These are phyloP conservation scores for Purpureocillium takamizusanense DNA, from an alignment of 2,329 filamentous ascomycete genomes.

Conservation along the genomic window DNA sequence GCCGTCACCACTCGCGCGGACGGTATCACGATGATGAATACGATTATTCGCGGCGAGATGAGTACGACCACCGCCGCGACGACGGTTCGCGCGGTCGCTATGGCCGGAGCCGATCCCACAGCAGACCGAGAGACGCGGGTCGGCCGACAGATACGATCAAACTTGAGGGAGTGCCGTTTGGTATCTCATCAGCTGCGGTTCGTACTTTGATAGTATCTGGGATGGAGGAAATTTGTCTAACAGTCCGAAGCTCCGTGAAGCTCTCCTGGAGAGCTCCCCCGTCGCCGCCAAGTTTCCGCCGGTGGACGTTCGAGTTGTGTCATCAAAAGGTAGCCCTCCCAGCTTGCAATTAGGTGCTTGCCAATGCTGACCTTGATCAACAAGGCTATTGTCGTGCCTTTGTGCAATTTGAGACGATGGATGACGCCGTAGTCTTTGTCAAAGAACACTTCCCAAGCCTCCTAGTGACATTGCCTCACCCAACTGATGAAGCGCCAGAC, in stretches of 20 bases:
- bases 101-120: conserved; percentile 22
- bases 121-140: conserved; percentile 27
- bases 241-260: conserved; percentile 24
- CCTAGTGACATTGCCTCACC: conserved; percentile 22
- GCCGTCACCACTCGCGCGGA: conserved; percentile 3
- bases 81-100: conserved; percentile 1
- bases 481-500: conserved; percentile 29
- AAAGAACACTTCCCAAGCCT: conserved; percentile 32
- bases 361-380: conserved; percentile 6
- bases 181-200: conserved; percentile 43
- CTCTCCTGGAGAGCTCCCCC: conserved; percentile 21
- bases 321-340: conserved; percentile 18
- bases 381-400: conserved; percentile 31
- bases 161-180: conserved; percentile 42
- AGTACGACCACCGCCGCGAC: conserved; percentile 9
- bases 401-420: conserved; percentile 30
- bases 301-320: conserved; percentile 29
- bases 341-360: not conserved
- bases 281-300: conserved; percentile 24
- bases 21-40: conserved; percentile 12
- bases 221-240: not conserved
- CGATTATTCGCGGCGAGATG: conserved; percentile 11
- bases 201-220: not conserved
- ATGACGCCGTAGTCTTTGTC: conserved; percentile 31
- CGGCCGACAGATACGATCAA: conserved; percentile 42